Evolutionary conservation across 2,329 filamentous ascomycete genomes (phyloP).

Genomic region (Geoglossum cookeanum): DNA sequence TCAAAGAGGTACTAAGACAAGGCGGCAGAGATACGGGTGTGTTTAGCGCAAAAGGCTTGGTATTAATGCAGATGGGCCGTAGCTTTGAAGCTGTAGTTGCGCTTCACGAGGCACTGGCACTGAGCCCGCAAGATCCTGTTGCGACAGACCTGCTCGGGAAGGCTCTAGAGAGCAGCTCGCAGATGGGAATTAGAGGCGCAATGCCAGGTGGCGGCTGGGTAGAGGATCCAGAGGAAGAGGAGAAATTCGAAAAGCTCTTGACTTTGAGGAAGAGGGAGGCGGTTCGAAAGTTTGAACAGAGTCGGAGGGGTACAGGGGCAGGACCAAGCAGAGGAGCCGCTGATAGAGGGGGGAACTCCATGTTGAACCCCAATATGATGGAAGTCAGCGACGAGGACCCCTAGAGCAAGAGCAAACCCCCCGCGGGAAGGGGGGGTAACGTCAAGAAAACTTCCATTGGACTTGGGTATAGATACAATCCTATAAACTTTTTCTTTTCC

Average conservation of each 20-base stretch:
- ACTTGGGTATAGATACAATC: too few relatives aligned
- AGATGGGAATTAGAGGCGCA: not conserved
- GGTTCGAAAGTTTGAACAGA: not conserved
- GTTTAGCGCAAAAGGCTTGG: constrained; percentile 30
- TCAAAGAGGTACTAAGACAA: constrained; percentile 69
- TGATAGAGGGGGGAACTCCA: not conserved
- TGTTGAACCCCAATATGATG: not conserved
- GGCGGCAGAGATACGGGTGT: constrained; percentile 32
- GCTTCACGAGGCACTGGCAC: constrained; percentile 31
- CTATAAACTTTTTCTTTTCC: too few relatives aligned
- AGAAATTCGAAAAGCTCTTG: constrained; percentile 1
- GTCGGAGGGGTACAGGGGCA: not conserved
- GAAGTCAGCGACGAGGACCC: not conserved
- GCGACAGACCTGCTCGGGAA: constrained; percentile 29
- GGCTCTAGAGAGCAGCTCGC: constrained; percentile 17
- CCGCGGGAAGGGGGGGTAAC: too few relatives aligned
- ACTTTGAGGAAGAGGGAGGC: not conserved
- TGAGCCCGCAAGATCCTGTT: constrained; percentile 32
- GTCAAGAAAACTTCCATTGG: too few relatives aligned
- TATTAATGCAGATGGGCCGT: constrained; percentile 27
- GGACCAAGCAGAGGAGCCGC: not conserved
- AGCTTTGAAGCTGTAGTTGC: constrained; percentile 27
- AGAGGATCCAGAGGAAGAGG: not conserved
- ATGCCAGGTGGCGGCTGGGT: not conserved
- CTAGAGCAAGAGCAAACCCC: too few relatives aligned